Conservation (phyloP, 2,329 filamentous ascomycete species). For the Blumeriella jaapii region DNA sequence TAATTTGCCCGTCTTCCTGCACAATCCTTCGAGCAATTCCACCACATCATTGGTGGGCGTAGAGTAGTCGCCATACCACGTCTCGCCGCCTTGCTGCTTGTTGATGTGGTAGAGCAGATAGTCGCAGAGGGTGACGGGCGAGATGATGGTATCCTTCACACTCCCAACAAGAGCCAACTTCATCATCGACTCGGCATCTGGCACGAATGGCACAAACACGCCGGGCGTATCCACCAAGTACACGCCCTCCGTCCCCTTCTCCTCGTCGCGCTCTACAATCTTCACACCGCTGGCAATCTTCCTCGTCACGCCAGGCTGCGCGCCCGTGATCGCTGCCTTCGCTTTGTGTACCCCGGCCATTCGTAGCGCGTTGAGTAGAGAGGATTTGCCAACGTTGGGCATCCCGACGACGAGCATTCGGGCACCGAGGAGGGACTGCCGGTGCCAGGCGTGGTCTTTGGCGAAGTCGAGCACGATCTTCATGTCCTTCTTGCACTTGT, state of each 20-base stretch:
- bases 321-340: conserved; percentile 73
- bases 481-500: conserved; percentile 34
- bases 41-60: conserved; percentile 76
- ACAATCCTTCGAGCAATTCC: conserved; percentile 59
- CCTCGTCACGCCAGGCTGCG: conserved; percentile 80
- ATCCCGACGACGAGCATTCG: conserved; percentile 86
- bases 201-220: conserved; percentile 88
- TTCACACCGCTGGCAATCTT: conserved; percentile 77
- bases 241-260: conserved; percentile 37
- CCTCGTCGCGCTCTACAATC: conserved; percentile 47
- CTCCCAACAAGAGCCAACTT: conserved; percentile 87
- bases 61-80: conserved; percentile 37
- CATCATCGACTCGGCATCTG: conserved; percentile 77
- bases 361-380: conserved; percentile 80
- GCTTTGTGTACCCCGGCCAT: conserved; percentile 48
- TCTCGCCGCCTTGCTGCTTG: conserved; percentile 20
- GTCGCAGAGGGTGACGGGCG: conserved; percentile 68
- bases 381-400: conserved; percentile 96
- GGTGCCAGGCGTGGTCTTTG: conserved; percentile 36
- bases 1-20: conserved; percentile 63
- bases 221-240: conserved; percentile 89
- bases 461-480: conserved; percentile 35
- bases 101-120: conserved; percentile 86
- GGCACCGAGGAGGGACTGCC: conserved; percentile 63
- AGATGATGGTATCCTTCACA: conserved; percentile 80